Evolutionary conservation across 169 alveolate species (phyloP), one percentile per base, ranked within the genome.

Genomic region (Cryptosporidium tyzzeri): DNA sequence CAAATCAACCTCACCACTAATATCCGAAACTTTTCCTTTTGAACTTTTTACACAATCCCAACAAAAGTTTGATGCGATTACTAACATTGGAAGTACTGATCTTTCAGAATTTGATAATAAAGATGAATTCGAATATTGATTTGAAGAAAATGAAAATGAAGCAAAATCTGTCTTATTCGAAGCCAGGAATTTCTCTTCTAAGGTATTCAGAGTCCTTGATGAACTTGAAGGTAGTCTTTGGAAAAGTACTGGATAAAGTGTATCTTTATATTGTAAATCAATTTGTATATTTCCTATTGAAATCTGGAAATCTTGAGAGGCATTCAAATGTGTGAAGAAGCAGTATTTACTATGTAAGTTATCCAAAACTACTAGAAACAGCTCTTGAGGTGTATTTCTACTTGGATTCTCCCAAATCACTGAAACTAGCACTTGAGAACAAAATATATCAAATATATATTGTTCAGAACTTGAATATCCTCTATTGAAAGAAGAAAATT

Each of bases 201-300:
- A 1, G 4, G 89, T 80, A 29, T 62, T 80, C 1, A 80, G 39
- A 33, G 89, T 80, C 35, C 89, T 80, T 2, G 89, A 80, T 4
- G 89, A 80, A 68, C 89, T 80, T 62, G 89, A 80, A 10, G 89
- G 89, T 4, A 80, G 18, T 44, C 89, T 80, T 29, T 80, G 89
- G 5, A 80, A 65, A n/a, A 80, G 70, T 45, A 80, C 89, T 4
- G 89, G 89, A 65, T 80, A 80, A 18, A 80, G 61, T 14, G 89
- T 62, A 23, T 80, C 89, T 21, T 67, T 80, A 23, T 80, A 80
- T 45, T 80, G 89, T 8, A 80, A 44, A 44, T 80, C 89, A 12
- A 80, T 50, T 29, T 80, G 55, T 9, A 80, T 39, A 65, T 80
- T 45, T 1, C 80, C 89, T n/a, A 80, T 9, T 2, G 89, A 59